Evolutionary conservation across 2,329 filamentous ascomycete genomes (phyloP).

Genomic region (Dactylonectria macrodidyma): DNA sequence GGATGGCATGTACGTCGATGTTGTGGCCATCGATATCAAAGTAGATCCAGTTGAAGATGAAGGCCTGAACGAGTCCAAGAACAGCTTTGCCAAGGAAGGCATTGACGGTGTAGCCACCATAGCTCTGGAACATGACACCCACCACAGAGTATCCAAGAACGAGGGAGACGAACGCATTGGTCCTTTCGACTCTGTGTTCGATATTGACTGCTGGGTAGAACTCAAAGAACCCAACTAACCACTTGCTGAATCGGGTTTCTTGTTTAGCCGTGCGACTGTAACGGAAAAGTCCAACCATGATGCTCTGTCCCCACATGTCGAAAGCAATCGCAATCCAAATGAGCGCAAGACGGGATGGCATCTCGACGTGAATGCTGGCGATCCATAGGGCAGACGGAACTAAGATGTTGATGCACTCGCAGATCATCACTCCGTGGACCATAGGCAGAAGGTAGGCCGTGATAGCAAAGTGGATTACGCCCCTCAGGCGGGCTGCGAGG

Average conservation of each 20-base stretch:
- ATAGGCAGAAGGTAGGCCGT: constrained; percentile 68
- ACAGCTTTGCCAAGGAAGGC: constrained; percentile 75
- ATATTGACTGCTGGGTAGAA: constrained; percentile 76
- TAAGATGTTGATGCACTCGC: constrained; percentile 59
- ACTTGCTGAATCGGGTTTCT: constrained; percentile 38
- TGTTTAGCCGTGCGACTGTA: constrained; percentile 42
- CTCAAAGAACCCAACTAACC: constrained; percentile 62
- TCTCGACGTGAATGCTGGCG: constrained; percentile 68
- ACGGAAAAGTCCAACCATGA: constrained; percentile 59
- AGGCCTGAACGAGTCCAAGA: constrained; percentile 70
- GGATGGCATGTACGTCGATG: constrained; percentile 73
- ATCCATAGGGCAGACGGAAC: constrained; percentile 72
- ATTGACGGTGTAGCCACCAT: constrained; percentile 60
- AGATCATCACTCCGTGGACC: constrained; percentile 69
- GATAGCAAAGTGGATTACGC: constrained; percentile 62
- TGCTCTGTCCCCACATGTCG: constrained; percentile 65
- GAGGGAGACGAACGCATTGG: constrained; percentile 74
- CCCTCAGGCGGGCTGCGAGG: constrained; percentile 69
- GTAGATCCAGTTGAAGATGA: constrained; percentile 74
- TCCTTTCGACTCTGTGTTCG: constrained; percentile 76
- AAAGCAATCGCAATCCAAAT: constrained; percentile 70
- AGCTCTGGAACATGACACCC: constrained; percentile 72
- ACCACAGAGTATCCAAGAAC: constrained; percentile 77
- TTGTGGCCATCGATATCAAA: constrained; percentile 74
- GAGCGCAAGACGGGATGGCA: constrained; percentile 68